Conservation (phyloP, 2,329 filamentous ascomycete genomes). For the Botrytis paeoniae region DNA sequence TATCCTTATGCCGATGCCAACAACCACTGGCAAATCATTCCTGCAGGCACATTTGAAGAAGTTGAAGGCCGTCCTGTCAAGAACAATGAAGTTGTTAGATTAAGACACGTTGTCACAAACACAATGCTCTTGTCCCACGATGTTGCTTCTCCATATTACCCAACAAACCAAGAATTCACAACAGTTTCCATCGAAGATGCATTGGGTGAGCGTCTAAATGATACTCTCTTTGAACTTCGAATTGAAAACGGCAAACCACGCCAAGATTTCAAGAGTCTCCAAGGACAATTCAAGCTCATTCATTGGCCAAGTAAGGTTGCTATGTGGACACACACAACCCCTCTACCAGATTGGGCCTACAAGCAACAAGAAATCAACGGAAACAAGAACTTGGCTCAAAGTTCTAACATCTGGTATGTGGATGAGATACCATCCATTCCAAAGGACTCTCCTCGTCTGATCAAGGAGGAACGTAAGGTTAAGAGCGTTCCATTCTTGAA, state of each 20-base stretch:
- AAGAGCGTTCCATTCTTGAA: slow-evolving; percentile 83
- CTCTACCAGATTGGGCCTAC: slow-evolving; percentile 95
- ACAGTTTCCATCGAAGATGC: slow-evolving; percentile 72
- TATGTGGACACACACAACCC: slow-evolving; percentile 97
- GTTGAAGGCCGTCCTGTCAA: slow-evolving; percentile 67
- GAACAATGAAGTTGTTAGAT: slow-evolving; percentile 81
- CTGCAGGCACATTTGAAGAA: slow-evolving; percentile 56
- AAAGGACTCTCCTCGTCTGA: slow-evolving; percentile 64
- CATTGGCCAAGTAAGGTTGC: slow-evolving; percentile 94
- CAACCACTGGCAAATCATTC: slow-evolving; percentile 95
- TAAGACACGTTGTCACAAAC: slow-evolving; percentile 83
- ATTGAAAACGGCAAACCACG: slow-evolving; percentile 80
- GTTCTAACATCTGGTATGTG: slow-evolving; percentile 91
- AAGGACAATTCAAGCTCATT: slow-evolving; percentile 92
- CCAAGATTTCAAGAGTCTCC: slow-evolving; percentile 85
- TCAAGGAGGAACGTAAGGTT: slow-evolving; percentile 73
- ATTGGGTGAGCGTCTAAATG: slow-evolving; percentile 70
- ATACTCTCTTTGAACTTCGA: slow-evolving; percentile 89
- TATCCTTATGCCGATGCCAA: slow-evolving; percentile 99
- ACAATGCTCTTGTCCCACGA: slow-evolving; percentile 88
- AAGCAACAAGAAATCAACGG: slow-evolving; percentile 99
- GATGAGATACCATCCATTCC: slow-evolving; percentile 85
- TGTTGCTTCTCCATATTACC: slow-evolving; percentile 92
- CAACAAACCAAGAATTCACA: slow-evolving; percentile 98
- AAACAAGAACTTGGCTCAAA: slow-evolving; percentile 89